Percentiles rank a stretch among this genome's conserved stretches.
Evolutionary conservation across 768 basidiomycete species (phyloP).

Genomic region (Rubroboletus pulcherrimus): DNA sequence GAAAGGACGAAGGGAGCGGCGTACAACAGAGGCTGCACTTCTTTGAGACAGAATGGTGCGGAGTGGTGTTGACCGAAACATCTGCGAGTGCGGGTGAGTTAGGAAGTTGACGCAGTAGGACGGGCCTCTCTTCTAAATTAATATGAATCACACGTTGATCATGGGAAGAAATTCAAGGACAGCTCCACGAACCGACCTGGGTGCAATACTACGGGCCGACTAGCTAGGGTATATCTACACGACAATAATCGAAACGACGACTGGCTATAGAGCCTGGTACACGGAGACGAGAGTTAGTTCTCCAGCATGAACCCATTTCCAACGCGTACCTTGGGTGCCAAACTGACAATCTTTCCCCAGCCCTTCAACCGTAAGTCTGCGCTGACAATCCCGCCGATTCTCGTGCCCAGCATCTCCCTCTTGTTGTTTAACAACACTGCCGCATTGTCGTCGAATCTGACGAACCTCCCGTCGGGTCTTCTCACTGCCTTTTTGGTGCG

Average conservation of each 20-base stretch:
- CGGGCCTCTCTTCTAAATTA: background rate
- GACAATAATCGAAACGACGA: background rate
- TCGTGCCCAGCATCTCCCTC: conserved; percentile 90
- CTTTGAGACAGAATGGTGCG: conserved; percentile 1
- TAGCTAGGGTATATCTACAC: conserved; percentile 14
- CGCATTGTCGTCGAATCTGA: conserved; percentile 96
- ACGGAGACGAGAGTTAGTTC: background rate
- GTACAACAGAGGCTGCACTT: background rate
- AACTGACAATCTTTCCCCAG: conserved; percentile 90
- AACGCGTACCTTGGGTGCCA: conserved; percentile 77
- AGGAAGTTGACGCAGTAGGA: background rate
- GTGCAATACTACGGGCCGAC: background rate
- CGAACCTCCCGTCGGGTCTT: conserved; percentile 81
- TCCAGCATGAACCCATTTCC: background rate
- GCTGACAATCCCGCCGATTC: conserved; percentile 91
- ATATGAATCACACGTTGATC: background rate
- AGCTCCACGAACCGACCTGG: background rate
- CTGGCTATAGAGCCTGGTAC: conserved; percentile 17
- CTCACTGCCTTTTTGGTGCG: conserved; percentile 84
- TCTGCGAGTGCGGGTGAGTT: background rate
- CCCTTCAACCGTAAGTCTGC: conserved; percentile 87
- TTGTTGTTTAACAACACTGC: conserved; percentile 94
- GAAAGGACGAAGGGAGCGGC: background rate
- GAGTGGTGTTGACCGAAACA: conserved; percentile 13
- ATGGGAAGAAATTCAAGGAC: background rate